phyloP scores from a whole-genome alignment of 139 green algal genomes.

The Yamagishiella unicocca region DNA sequence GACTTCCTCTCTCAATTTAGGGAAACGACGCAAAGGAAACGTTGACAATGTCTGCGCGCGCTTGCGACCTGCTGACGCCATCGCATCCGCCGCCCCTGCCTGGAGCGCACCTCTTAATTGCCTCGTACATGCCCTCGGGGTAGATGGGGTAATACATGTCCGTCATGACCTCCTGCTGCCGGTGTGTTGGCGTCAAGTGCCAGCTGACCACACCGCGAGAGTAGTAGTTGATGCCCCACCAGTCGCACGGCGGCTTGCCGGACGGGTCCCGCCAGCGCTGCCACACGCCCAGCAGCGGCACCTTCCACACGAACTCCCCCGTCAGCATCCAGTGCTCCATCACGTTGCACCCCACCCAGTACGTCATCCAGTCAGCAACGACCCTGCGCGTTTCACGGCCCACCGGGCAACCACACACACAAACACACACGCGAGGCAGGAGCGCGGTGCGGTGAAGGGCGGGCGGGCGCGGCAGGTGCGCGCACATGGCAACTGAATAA shows the following conservation, averaged over 20 bases:
- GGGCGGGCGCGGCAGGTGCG: too few species aligned
- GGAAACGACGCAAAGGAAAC: too few species aligned
- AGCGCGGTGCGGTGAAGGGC: too few species aligned
- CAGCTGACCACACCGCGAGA: conserved; percentile 45
- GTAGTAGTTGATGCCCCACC: conserved; percentile 82
- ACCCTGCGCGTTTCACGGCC: too few species aligned
- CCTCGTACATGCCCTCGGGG: conserved; percentile 74
- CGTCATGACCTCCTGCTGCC: conserved; percentile 81
- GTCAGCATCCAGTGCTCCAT: conserved; percentile 74
- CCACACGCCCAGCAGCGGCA: conserved; percentile 67
- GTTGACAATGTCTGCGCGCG: too few species aligned
- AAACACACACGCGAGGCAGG: too few species aligned
- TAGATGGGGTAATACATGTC: conserved; percentile 92
- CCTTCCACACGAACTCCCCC: conserved; percentile 70
- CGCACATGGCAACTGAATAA: too few species aligned
- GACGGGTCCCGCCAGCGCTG: conserved; percentile 58
- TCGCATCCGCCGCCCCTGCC: too few species aligned
- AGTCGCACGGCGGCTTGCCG: conserved; percentile 70
- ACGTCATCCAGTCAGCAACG: conserved; percentile 70
- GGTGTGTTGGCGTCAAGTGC: conserved; percentile 62
- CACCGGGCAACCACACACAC: too few species aligned
- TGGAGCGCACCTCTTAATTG: conserved; percentile 39
- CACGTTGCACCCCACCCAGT: conserved; percentile 76
- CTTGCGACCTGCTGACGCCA: too few species aligned
- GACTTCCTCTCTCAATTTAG: too few species aligned